Evolutionary conservation across 371 early-diverging fungal genomes (phyloP).

Genomic region (Actinomucor elegans): DNA sequence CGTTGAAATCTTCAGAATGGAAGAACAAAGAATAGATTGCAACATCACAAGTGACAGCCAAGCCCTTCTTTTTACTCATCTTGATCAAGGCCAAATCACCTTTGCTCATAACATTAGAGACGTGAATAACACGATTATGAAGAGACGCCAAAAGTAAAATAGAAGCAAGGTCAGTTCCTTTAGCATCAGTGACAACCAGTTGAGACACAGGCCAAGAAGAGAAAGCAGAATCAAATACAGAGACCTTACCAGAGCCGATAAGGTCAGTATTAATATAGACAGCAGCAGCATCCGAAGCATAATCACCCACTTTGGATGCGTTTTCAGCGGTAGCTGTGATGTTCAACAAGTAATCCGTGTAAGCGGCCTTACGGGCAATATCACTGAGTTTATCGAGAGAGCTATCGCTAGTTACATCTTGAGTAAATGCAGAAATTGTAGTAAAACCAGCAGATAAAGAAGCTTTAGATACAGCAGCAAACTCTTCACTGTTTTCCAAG

Average conservation of each 20-base stretch:
- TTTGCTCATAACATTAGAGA: constrained; percentile 75
- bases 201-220: constrained; percentile 72
- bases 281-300: constrained; percentile 49
- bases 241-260: constrained; percentile 50
- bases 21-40: constrained; percentile 80
- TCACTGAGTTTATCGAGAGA: constrained; percentile 59
- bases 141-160: constrained; percentile 84
- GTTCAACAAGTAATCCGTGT: constrained; percentile 76
- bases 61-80: constrained; percentile 87
- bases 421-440: constrained; percentile 62
- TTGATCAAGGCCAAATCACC: constrained; percentile 84
- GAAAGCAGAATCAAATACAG: constrained; percentile 66
- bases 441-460: constrained; percentile 89
- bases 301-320: constrained; percentile 31
- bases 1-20: constrained; percentile 59
- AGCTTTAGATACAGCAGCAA: constrained; percentile 64
- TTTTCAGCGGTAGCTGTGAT: constrained; percentile 71
- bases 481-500: constrained; percentile 55
- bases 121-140: constrained; percentile 81
- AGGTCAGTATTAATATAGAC: constrained; percentile 59
- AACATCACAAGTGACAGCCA: constrained; percentile 92
- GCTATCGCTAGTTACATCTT: constrained; percentile 53
- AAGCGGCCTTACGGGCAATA: constrained; percentile 57
- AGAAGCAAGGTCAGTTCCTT: constrained; percentile 83
- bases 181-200: constrained; percentile 83